These are phyloP conservation scores for Penicillium sp. DNA, from an alignment of 2,329 filamentous ascomycete species.

Conservation along the genomic window DNA sequence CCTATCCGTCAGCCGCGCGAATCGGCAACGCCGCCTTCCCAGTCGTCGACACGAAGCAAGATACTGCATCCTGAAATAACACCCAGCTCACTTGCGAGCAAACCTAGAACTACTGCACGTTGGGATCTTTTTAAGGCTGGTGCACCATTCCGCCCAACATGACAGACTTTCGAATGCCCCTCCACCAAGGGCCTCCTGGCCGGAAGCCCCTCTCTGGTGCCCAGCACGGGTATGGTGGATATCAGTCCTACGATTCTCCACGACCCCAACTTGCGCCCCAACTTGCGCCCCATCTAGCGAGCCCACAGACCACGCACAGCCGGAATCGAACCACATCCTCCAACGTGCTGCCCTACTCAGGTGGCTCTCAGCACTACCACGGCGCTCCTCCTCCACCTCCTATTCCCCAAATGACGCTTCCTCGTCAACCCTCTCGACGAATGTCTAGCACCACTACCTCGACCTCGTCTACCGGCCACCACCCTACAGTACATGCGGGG, in stretches of 20 bases:
- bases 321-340: conserved; percentile 43
- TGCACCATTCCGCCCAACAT: conserved; percentile 30
- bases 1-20: conserved; percentile 20
- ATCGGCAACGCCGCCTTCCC: conserved; percentile 9
- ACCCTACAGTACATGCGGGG: conserved; percentile 22
- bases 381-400: conserved; percentile 25
- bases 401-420: conserved; percentile 27
- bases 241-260: conserved; percentile 27
- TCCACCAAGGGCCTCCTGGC: conserved; percentile 32
- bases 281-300: conserved; percentile 27
- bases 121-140: conserved; percentile 26
- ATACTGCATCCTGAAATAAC: not conserved
- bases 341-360: conserved; percentile 28
- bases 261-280: conserved; percentile 43
- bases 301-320: conserved; percentile 29
- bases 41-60: not conserved
- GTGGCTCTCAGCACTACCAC: conserved; percentile 27
- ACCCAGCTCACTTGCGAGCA: conserved; percentile 3
- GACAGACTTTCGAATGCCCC: conserved; percentile 39
- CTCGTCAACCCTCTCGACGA: conserved; percentile 31
- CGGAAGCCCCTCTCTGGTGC: conserved; percentile 30
- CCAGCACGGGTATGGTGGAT: conserved; percentile 25
- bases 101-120: not conserved
- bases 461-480: conserved; percentile 40
- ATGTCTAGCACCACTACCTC: conserved; percentile 43